Evolutionary conservation across 768 basidiomycete species (phyloP), one percentile per base, ranked within the genome.

Genomic region (Russula sp.): DNA sequence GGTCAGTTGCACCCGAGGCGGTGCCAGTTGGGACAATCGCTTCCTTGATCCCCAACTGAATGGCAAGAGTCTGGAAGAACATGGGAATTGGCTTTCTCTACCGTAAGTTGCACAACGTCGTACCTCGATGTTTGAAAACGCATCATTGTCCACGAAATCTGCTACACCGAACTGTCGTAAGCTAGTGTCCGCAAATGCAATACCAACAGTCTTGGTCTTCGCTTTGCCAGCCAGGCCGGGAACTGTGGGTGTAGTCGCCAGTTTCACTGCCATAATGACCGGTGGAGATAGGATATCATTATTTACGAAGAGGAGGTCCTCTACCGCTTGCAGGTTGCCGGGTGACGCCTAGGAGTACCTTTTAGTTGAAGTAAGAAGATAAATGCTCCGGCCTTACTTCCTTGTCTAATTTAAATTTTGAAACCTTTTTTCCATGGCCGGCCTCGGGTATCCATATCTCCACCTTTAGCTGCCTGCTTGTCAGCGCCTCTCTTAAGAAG

Each of bases 41-140:
- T 75, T 99, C 97, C 73, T 98, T 98, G n/a, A 94, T 92, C 0
- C 93, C 94, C 2, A 98, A 83, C 73, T 99, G 97, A 64, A 98
- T 98, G 40, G 98, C 78, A 38, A 98, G 82, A 2, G 94, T 94
- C 96, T 98, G 70, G 9, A 28, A 30, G 14, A 48, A 52, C 14
- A 49, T 28, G 44, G 30, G 34, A 20, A 66, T 38, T 65, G 51
- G 36, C 57, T 49, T 10, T 28, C n/a, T 32, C 44, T 40, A 40
- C 20, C 14, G n/a, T 61, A 30, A 14, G 38, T 26, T 24, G 20
- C 16, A 61, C 8, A 53, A 32, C 22, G 13, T 24, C 76, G 48
- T 64, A 93, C 96, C 81, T 99, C 96, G 3, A 89, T 87, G 70
- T 98, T 99, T 0, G 93, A 94, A 75, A 95, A 98, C 18, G 94